A percentile compares a stretch with the other conserved stretches of the same genome.
Evolutionary conservation across 2,329 filamentous ascomycete species (phyloP).

Genomic region (Phyllosticta capitalensis): DNA sequence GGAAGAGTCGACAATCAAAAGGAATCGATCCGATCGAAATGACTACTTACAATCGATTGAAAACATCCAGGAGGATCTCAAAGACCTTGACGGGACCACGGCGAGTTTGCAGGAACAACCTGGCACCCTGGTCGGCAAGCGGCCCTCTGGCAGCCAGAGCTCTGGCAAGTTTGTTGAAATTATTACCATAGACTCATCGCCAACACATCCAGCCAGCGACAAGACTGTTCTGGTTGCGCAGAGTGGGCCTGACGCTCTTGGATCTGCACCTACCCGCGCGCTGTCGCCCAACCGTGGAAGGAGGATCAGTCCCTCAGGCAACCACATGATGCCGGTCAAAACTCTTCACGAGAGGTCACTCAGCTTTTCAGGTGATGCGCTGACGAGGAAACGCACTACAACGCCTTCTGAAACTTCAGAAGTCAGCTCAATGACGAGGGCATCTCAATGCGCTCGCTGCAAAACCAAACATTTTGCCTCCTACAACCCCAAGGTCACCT

Average conservation of each 20-base stretch:
- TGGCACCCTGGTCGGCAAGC: too few relatives aligned
- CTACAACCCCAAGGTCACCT: not conserved
- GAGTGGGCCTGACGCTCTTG: too few relatives aligned
- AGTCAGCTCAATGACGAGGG: not conserved
- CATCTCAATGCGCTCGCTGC: constrained; percentile 2
- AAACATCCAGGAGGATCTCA: not conserved
- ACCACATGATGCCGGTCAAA: not conserved
- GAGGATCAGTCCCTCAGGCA: too few relatives aligned
- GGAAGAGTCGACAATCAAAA: not conserved
- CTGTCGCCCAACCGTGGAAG: too few relatives aligned
- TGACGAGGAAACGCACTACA: not conserved
- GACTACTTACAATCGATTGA: not conserved
- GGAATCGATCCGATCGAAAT: not conserved
- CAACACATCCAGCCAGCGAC: too few relatives aligned
- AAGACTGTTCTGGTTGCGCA: too few relatives aligned
- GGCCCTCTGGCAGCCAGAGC: too few relatives aligned
- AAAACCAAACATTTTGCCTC: constrained; percentile 1
- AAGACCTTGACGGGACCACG: not conserved
- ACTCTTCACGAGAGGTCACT: constrained; percentile 2
- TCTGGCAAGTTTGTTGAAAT: too few relatives aligned
- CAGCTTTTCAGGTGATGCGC: not conserved
- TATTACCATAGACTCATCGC: too few relatives aligned
- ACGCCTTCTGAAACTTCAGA: constrained; percentile 3
- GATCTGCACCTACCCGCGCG: too few relatives aligned
- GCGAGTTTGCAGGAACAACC: not conserved